Conservation (phyloP, 441 rosid species). For the Biscutella laevigata region DNA sequence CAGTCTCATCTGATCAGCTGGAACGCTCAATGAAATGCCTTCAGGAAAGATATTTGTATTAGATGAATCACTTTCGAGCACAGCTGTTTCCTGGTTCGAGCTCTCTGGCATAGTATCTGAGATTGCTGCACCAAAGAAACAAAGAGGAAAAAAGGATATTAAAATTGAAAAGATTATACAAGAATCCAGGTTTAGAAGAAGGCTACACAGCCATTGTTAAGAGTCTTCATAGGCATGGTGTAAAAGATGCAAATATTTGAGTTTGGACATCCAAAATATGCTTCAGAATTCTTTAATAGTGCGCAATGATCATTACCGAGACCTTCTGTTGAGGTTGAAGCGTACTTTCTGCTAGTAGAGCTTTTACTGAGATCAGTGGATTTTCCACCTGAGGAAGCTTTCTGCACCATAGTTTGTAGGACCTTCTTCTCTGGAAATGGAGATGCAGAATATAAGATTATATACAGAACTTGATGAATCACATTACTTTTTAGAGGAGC, state of each 20-base stretch:
- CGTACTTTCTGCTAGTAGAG: conserved; percentile 39
- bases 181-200: background rate
- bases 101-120: conserved; percentile 33
- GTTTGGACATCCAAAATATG: conserved; percentile 7
- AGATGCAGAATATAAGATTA: conserved; percentile 18
- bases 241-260: background rate
- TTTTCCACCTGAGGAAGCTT: conserved; percentile 54
- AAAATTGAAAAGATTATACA: background rate
- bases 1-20: conserved; percentile 69
- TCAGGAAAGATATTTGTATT: conserved; percentile 33
- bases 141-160: conserved; percentile 2
- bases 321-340: conserved; percentile 80
- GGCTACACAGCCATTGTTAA: background rate
- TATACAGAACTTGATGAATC: conserved; percentile 4
- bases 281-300: conserved; percentile 3
- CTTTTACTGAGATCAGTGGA: conserved; percentile 35
- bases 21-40: conserved; percentile 49
- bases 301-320: conserved; percentile 42
- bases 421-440: conserved; percentile 74
- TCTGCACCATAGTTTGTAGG: conserved; percentile 73
- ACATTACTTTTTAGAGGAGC: background rate
- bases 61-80: conserved; percentile 33
- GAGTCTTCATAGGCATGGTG: background rate
- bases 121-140: conserved; percentile 21
- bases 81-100: conserved; percentile 33